phyloP scores from a whole-genome alignment of 1,139 yeast genomes.

The Sugiyamaella grinbergsii region DNA sequence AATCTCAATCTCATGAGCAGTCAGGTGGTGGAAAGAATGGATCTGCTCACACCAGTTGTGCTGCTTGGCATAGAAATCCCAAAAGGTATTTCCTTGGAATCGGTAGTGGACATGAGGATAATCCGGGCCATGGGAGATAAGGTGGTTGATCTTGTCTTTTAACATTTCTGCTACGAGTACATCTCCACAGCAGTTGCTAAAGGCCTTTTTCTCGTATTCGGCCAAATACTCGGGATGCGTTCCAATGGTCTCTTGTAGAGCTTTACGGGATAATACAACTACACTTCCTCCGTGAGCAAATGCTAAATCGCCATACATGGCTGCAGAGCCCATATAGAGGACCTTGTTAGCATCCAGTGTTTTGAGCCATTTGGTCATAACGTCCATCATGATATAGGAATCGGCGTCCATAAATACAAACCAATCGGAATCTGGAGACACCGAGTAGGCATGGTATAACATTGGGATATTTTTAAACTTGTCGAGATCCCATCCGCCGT shows the following conservation, averaged over 20 bases:
- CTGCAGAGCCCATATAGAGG: slow-evolving; percentile 40
- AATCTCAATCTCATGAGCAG: slow-evolving; percentile 40
- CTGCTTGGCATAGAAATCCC: slow-evolving; percentile 28
- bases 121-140: slow-evolving; percentile 30
- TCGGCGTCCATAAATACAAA: slow-evolving; percentile 46
- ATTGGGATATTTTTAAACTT: slow-evolving; percentile 46
- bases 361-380: slow-evolving; percentile 34
- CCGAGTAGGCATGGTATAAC: slow-evolving; percentile 42
- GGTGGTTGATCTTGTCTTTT: slow-evolving; percentile 28
- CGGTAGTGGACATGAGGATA: slow-evolving; percentile 31
- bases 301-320: slow-evolving; percentile 27
- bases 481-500: slow-evolving; percentile 44
- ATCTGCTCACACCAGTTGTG: slow-evolving; percentile 43
- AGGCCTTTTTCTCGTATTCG: slow-evolving; percentile 35
- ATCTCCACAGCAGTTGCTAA: slow-evolving; percentile 42
- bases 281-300: slow-evolving; percentile 48
- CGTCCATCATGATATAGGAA: slow-evolving; percentile 39
- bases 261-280: slow-evolving; percentile 41
- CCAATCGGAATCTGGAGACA: slow-evolving; percentile 41
- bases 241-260: slow-evolving; percentile 36
- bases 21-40: slow-evolving; percentile 42
- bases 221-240: slow-evolving; percentile 33
- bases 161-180: slow-evolving; percentile 39
- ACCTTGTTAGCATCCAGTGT: slow-evolving; percentile 34
- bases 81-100: slow-evolving; percentile 41